Evolutionary conservation across 345 rosid genomes (phyloP), one percentile per base, ranked within the genome.

Genomic region (Rubroshorea leprosula): DNA sequence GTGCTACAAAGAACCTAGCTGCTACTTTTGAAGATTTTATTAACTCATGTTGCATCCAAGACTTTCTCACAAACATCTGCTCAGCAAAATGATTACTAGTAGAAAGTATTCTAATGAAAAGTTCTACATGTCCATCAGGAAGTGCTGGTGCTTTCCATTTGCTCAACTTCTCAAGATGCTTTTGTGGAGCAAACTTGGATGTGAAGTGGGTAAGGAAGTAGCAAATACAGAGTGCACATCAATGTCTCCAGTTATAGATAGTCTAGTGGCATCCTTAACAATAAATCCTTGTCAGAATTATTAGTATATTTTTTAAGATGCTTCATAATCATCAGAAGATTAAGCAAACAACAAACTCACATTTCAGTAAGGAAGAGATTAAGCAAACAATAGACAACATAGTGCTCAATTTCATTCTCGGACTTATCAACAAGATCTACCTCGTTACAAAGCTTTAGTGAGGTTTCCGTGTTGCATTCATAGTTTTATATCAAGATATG

Each of bases 261-360:
- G 65, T 35, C 96, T 96, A 13, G 99, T 93, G 38, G 99, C 99
- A 81, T 93, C 99, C 81, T 93, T 97, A 23, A 93, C 78, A 25
- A 90, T 80, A 73, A 77, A 93, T 45, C 99, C 97, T 97, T 93
- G 79, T 16, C 55, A 56, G 51, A 57, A 68, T 54, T 9, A 55
- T 49, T 38, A 65, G 45, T 51, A 51, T n/a, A n/a, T n/a, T n/a
- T 17, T 44, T 24, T 35, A 2, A 56, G 49, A 17, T 16, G 4
- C 21, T 47, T 25, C 19, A 55, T n/a, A 46, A 16, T 24, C 49
- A 60, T 29, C 26, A 39, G 13, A 8, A n/a, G 49, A 54, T 41
- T 0, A 17, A 71, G 29, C 27, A n/a, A 64, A 38, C 41, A 65
- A 22, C 6, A 15, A n/a, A 79, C 97, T 84, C 62, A 93, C 99